phyloP scores from a whole-genome alignment of 2,329 filamentous ascomycete species.

The Diaporthe citri region DNA sequence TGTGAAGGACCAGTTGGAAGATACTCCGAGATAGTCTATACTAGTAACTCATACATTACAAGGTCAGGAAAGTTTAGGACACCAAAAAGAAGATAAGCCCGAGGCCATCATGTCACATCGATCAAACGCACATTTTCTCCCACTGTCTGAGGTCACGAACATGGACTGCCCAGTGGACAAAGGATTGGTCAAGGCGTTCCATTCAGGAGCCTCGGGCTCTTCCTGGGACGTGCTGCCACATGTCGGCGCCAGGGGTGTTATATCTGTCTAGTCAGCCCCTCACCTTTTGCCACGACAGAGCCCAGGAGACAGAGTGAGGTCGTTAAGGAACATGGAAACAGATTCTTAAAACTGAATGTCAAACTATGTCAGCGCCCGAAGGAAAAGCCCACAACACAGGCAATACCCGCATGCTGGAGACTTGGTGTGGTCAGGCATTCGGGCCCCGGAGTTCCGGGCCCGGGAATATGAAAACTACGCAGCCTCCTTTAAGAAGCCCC shows the following conservation, averaged over 20 bases:
- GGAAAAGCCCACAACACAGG: background rate
- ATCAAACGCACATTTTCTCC: too few species aligned
- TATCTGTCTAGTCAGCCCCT: background rate
- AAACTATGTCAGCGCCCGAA: background rate
- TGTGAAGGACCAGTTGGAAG: too few species aligned
- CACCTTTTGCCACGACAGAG: background rate
- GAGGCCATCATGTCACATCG: too few species aligned
- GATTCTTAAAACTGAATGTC: background rate
- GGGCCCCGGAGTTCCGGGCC: background rate
- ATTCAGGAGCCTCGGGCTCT: too few species aligned
- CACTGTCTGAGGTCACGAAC: too few species aligned
- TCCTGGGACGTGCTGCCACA: too few species aligned
- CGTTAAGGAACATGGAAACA: background rate
- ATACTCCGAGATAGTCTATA: too few species aligned
- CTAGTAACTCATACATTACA: too few species aligned
- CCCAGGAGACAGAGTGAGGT: background rate
- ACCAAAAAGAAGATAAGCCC: too few species aligned
- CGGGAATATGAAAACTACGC: background rate
- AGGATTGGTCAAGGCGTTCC: too few species aligned
- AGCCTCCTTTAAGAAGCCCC: background rate
- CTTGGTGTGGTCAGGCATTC: background rate
- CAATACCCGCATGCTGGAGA: background rate
- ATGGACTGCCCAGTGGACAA: too few species aligned
- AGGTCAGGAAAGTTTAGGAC: too few species aligned
- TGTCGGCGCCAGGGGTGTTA: background rate